Percentiles rank a stretch among this genome's conserved stretches.
phyloP scores from a whole-genome alignment of 371 early-diverging fungal species.

The Haplosporangium sp. region DNA sequence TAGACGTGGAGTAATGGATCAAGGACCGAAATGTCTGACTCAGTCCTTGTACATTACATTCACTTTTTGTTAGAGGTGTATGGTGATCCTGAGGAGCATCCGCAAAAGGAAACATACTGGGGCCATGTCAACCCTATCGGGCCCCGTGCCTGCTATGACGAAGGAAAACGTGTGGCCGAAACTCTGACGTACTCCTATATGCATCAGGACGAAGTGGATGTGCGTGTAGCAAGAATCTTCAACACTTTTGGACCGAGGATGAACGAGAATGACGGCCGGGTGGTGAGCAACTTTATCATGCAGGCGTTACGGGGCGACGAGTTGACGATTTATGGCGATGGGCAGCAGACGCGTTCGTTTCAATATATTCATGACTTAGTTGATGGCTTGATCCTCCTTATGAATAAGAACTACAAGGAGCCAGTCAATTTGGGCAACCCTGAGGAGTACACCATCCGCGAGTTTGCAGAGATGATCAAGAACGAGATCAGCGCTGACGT shows the following conservation, averaged over 20 bases:
- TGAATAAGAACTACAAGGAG: slow-evolving; percentile 77
- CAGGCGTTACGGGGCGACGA: slow-evolving; percentile 84
- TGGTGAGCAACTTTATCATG: slow-evolving; percentile 92
- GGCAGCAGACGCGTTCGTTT: slow-evolving; percentile 87
- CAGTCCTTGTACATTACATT: too few relatives aligned
- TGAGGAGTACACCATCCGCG: slow-evolving; percentile 85
- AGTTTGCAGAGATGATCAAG: slow-evolving; percentile 85
- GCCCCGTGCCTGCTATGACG: slow-evolving; percentile 92
- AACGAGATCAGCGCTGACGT: slow-evolving; percentile 71
- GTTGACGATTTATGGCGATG: slow-evolving; percentile 87
- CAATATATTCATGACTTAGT: slow-evolving; percentile 91
- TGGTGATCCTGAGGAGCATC: slow-evolving; percentile 91
- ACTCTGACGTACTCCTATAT: slow-evolving; percentile 87
- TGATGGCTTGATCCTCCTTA: slow-evolving; percentile 83
- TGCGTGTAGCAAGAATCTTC: slow-evolving; percentile 89
- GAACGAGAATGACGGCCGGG: slow-evolving; percentile 90
- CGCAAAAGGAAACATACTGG: slow-evolving; percentile 90
- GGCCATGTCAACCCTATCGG: slow-evolving; percentile 89
- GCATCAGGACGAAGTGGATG: slow-evolving; percentile 83
- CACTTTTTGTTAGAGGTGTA: slow-evolving; percentile 75
- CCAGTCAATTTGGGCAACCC: slow-evolving; percentile 92
- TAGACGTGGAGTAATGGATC: too few relatives aligned
- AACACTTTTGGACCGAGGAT: slow-evolving; percentile 89
- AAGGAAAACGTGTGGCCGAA: slow-evolving; percentile 91
- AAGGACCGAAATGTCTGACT: too few relatives aligned